These are phyloP conservation scores for Fusarium sacchari DNA, from an alignment of 2,329 filamentous ascomycete genomes.

Conservation along the genomic window DNA sequence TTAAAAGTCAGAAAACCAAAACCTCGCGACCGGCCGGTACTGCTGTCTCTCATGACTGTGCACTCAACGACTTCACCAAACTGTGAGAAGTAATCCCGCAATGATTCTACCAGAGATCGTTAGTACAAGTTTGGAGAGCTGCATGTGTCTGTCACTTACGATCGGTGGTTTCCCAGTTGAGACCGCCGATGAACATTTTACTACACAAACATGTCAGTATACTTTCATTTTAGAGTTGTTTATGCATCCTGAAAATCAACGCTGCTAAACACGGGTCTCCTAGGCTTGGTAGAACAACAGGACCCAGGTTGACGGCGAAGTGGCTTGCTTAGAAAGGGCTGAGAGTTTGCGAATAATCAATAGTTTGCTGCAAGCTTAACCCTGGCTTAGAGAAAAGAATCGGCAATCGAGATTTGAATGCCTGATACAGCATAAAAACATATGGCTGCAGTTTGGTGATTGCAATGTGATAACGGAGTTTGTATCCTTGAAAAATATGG, in stretches of 20 bases:
- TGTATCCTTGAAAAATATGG: conserved; percentile 12
- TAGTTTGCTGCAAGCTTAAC: background rate
- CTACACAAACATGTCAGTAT: conserved; percentile 59
- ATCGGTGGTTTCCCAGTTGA: conserved; percentile 99
- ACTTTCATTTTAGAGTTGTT: background rate
- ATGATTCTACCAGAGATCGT: conserved; percentile 73
- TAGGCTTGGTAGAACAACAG: conserved; percentile 16
- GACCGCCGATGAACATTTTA: conserved; percentile 99
- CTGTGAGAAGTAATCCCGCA: conserved; percentile 96
- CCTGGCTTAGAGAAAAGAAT: conserved; percentile 1
- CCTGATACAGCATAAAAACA: background rate
- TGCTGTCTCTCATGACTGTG: conserved; percentile 98
- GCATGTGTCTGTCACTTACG: conserved; percentile 67
- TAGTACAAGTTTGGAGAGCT: conserved; percentile 4
- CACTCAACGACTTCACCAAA: conserved; percentile 98
- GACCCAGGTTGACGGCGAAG: conserved; percentile 29
- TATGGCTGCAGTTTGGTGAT: background rate
- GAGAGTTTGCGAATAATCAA: conserved; percentile 4
- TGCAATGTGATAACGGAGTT: conserved; percentile 1
- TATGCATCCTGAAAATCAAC: conserved; percentile 9
- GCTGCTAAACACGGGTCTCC: conserved; percentile 8
- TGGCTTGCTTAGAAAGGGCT: conserved; percentile 35
- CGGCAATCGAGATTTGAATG: background rate
- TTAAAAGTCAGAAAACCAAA: conserved; percentile 99
- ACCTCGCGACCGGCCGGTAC: conserved; percentile 90